These are phyloP conservation scores for Amanita phalloides DNA, from an alignment of 768 basidiomycete species.

Conservation along the genomic window DNA sequence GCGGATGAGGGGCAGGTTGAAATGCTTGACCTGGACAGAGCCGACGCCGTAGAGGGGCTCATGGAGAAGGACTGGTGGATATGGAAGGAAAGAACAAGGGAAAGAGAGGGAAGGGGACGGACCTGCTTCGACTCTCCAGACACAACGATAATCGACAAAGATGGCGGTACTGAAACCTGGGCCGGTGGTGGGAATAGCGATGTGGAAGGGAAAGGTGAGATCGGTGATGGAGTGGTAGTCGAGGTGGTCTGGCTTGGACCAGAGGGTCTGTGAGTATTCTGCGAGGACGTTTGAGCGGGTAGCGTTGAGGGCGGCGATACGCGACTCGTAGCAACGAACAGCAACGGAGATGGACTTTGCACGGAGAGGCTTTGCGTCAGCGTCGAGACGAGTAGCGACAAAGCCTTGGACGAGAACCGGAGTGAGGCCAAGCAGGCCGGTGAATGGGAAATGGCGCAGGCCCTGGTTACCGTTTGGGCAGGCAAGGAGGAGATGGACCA, in stretches of 20 bases:
- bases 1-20: constrained; percentile 62
- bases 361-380: constrained; percentile 55
- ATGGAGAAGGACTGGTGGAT: constrained; percentile 53
- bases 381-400: constrained; percentile 61
- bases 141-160: constrained; percentile 69
- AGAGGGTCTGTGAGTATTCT: constrained; percentile 56
- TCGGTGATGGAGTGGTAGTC: constrained; percentile 54
- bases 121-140: constrained; percentile 82
- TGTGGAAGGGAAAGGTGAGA: constrained; percentile 59
- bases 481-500: constrained; percentile 61
- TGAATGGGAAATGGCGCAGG: constrained; percentile 61
- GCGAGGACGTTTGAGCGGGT: constrained; percentile 55
- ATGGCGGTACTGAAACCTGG: constrained; percentile 59
- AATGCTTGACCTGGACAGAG: constrained; percentile 54
- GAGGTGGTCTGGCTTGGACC: constrained; percentile 50
- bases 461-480: constrained; percentile 33
- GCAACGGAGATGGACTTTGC: constrained; percentile 60
- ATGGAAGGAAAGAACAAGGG: constrained; percentile 10
- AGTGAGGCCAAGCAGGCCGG: constrained; percentile 74
- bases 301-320: constrained; percentile 48
- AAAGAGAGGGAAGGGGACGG: constrained; percentile 16
- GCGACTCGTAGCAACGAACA: constrained; percentile 79
- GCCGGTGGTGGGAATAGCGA: constrained; percentile 52
- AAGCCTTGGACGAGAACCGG: constrained; percentile 73
- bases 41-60: constrained; percentile 55